Evolutionary conservation across 169 alveolate species (phyloP), one percentile per base, ranked within the genome.

Genomic region (Plasmodium vivax): DNA sequence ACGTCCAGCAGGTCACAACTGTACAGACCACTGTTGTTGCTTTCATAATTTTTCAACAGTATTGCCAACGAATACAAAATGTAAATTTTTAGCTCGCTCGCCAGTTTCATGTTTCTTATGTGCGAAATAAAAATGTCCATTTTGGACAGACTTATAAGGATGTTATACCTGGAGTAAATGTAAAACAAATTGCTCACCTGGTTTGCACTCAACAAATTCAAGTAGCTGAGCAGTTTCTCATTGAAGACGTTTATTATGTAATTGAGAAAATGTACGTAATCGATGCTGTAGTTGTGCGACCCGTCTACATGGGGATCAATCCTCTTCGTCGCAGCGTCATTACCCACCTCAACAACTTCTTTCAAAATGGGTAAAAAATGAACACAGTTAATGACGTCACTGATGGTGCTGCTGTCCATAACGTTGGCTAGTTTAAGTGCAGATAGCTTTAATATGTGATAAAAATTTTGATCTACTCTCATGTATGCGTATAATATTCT

Each of bases 11-110:
- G 9, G 82, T 90, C 47, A 90, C 81, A 90, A 81, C 72, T 58
- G 71, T 80, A 90, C 14, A 80, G n/a, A 68, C 77, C 77, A 68
- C 38, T 58, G 38, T 36, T 71, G 83, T 58, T 90, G 62, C 54
- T 71, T 90, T 90, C 94, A 79, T 81, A 81, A 90, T 90, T 90
- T 81, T 90, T 90, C 68, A 90, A 90, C 68, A 90, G 91, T 45
- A 90, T 80, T 47, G 87, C 32, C 30, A 90, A 90, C 6, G 94
- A 90, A 90, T 90, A 90, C 27, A 90, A 47, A 58, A 90, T 38
- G 27, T 90, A 90, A 62, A 90, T 90, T 90, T 90, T 90, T 90
- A 90, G 68, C 34, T 90, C 92, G 14, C 5, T 72, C 36, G 91
- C 12, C 38, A 90, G 73, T 45, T 80, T 43, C 82, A 90, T 51